phyloP scores from a whole-genome alignment of 2,329 filamentous ascomycete species.

The Eutypa lata region DNA sequence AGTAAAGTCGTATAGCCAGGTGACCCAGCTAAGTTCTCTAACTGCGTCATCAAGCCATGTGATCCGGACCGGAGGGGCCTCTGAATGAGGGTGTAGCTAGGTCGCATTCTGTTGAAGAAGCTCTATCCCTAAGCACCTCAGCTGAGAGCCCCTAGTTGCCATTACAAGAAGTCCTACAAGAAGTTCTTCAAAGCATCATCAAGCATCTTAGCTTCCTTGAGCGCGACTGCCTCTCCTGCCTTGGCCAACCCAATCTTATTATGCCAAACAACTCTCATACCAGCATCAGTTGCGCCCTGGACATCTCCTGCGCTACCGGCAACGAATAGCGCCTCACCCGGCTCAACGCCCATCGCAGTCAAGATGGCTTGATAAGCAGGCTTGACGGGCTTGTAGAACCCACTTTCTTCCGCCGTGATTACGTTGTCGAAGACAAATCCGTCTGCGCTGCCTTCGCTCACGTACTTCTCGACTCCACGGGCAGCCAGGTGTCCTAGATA shows the following conservation, averaged over 20 bases:
- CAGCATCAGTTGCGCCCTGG: conserved; percentile 31
- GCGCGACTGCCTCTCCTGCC: conserved; percentile 20
- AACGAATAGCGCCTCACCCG: conserved; percentile 31
- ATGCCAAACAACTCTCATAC: conserved; percentile 39
- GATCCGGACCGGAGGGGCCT: no score
- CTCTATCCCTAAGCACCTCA: not conserved
- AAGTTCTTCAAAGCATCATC: conserved; percentile 16
- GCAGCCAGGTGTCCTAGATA: conserved; percentile 25
- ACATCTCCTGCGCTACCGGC: conserved; percentile 39
- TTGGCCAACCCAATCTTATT: conserved; percentile 28
- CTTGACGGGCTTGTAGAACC: conserved; percentile 35
- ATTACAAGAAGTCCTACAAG: conserved; percentile 1
- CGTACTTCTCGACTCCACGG: not conserved
- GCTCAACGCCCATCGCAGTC: conserved; percentile 19
- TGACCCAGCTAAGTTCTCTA: no score
- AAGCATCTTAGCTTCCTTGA: conserved; percentile 19
- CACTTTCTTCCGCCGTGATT: conserved; percentile 36
- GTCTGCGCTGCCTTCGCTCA: conserved; percentile 7
- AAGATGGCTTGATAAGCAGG: conserved; percentile 32
- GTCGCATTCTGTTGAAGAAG: no score
- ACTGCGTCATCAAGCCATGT: no score
- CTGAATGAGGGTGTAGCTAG: no score
- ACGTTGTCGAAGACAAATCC: conserved; percentile 27
- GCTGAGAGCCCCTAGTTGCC: not conserved
- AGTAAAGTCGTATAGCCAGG: no score